Percentiles rank a stretch among this genome's conserved stretches.
Conservation (phyloP, 192 early-diverging fungal species). For the Entomortierella beljakovae region DNA sequence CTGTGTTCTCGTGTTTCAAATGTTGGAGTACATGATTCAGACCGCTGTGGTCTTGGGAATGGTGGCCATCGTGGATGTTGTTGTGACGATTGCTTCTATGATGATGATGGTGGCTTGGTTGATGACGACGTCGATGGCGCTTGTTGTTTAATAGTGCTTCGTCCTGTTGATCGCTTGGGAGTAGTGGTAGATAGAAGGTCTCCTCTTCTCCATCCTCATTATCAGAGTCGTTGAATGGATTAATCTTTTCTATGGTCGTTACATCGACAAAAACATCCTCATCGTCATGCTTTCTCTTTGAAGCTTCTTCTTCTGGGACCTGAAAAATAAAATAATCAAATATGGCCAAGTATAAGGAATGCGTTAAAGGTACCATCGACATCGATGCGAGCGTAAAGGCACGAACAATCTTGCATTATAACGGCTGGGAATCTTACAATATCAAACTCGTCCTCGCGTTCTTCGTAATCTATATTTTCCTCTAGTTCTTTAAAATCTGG, state of each 20-base stretch:
- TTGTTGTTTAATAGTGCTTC: conserved; percentile 25
- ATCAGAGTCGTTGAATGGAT: conserved; percentile 62
- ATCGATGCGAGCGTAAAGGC: not conserved
- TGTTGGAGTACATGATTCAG: not conserved
- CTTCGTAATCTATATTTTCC: conserved; percentile 95
- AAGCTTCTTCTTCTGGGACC: conserved; percentile 56
- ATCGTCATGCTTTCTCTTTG: conserved; percentile 56
- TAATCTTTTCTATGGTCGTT: conserved; percentile 59
- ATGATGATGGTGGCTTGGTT: not conserved
- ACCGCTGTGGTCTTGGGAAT: conserved; percentile 2
- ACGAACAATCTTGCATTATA: not conserved
- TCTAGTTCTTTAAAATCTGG: conserved; percentile 94
- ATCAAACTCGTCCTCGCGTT: conserved; percentile 96
- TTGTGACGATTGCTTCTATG: not conserved
- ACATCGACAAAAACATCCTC: conserved; percentile 64
- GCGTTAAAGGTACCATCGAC: not conserved
- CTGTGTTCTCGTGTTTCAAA: not conserved
- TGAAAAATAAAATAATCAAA: not conserved
- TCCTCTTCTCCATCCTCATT: conserved; percentile 60
- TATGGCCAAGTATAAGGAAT: not conserved
- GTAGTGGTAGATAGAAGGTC: conserved; percentile 58
- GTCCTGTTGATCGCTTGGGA: conserved; percentile 43
- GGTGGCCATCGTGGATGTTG: not conserved
- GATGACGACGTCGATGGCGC: conserved; percentile 19
- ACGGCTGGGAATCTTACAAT: conserved; percentile 56